phyloP scores from a whole-genome alignment of 441 rosid genomes.

The Macaranga tanarius region DNA sequence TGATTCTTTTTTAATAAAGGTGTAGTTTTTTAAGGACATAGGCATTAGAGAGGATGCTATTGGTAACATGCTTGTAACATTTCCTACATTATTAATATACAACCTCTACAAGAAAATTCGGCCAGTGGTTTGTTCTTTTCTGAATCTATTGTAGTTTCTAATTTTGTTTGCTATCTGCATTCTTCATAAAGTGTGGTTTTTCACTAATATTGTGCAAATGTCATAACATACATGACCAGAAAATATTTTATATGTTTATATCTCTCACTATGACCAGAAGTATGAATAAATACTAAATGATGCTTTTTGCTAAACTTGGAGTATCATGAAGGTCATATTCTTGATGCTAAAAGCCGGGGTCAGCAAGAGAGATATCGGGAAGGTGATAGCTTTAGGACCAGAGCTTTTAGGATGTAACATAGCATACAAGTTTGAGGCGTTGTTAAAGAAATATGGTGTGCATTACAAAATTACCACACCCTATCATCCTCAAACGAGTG shows the following conservation, averaged over 20 bases:
- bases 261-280: no score
- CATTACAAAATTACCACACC: no score
- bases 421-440: constrained; percentile 71
- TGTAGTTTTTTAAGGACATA: constrained; percentile 67
- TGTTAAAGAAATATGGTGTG: no score
- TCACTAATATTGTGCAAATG: background rate
- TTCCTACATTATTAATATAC: constrained; percentile 75
- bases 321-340: constrained; percentile 63
- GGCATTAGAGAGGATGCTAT: constrained; percentile 74
- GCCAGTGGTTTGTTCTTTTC: constrained; percentile 69
- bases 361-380: constrained; percentile 62
- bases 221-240: no score
- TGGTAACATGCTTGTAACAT: constrained; percentile 83
- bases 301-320: constrained; percentile 13
- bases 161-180: constrained; percentile 7
- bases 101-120: constrained; percentile 87
- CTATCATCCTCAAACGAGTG: no score
- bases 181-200: background rate
- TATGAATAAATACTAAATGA: background rate
- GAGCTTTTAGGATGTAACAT: constrained; percentile 90
- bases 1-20: constrained; percentile 40
- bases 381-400: constrained; percentile 76
- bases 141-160: background rate
- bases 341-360: constrained; percentile 85
- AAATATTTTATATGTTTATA: no score